Conservation (phyloP, 176 grass and related monocot genomes). For the Triticum aestivum region DNA sequence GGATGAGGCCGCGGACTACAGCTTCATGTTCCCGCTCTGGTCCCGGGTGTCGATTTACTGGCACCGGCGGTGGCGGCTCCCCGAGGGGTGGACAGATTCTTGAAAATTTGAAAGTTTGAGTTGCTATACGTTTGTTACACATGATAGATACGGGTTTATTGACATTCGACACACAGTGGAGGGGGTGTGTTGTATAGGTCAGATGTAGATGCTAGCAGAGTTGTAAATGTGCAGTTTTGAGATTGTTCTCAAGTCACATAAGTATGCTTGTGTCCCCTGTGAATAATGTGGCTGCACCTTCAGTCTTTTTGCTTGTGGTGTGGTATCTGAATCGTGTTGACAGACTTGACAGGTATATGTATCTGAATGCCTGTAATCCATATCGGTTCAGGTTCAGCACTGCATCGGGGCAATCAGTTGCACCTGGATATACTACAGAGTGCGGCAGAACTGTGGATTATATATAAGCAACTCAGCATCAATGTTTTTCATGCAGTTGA, state of each 20-base stretch:
- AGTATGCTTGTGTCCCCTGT: conserved; percentile 4
- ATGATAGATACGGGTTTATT: conserved; percentile 32
- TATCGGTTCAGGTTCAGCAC: neutral
- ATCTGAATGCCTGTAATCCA: neutral
- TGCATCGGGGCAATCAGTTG: neutral
- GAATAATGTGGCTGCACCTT: conserved; percentile 28
- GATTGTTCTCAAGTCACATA: conserved; percentile 20
- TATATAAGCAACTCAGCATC: neutral
- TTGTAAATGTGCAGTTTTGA: conserved; percentile 53
- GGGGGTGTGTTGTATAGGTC: conserved; percentile 37
- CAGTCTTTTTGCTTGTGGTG: neutral
- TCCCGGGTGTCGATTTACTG: conserved; percentile 91
- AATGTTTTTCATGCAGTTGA: neutral
- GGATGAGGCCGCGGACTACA: conserved; percentile 90
- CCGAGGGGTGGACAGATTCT: conserved; percentile 59
- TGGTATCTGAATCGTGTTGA: neutral
- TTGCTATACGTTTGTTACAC: conserved; percentile 38
- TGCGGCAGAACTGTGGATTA: neutral
- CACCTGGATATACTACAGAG: neutral
- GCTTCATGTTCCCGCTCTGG: conserved; percentile 96
- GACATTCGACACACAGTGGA: conserved; percentile 31
- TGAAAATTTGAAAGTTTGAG: conserved; percentile 33
- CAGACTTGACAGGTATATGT: neutral
- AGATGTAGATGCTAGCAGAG: conserved; percentile 50
- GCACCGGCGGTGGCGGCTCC: conserved; percentile 82